Percentiles rank a stretch among this genome's conserved stretches.
Conservation (phyloP, 2,329 filamentous ascomycete species). For the Colletotrichum liriopes region DNA sequence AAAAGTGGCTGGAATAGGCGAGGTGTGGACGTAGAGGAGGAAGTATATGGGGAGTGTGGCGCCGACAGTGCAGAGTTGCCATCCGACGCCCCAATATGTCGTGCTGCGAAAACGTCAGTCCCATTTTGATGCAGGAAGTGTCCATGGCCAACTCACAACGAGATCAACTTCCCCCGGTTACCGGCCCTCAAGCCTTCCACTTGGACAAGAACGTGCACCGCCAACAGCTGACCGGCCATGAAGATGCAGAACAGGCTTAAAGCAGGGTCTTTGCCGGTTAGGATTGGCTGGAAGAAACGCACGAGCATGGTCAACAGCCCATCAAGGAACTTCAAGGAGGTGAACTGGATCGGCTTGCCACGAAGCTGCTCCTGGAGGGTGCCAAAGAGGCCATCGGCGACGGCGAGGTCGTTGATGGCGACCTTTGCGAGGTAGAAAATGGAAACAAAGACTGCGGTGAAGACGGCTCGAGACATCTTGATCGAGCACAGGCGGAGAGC, state of each 20-base stretch:
- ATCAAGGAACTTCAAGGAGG: slow-evolving; percentile 44
- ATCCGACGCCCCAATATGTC: slow-evolving; percentile 45
- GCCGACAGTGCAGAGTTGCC: slow-evolving; percentile 46
- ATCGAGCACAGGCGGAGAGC: too few relatives aligned
- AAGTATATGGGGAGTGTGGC: slow-evolving; percentile 46
- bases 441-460: slow-evolving; percentile 14
- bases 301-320: slow-evolving; percentile 42
- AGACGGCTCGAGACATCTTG: slow-evolving; percentile 23
- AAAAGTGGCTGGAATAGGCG: slow-evolving; percentile 38
- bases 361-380: background rate
- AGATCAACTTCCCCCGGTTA: slow-evolving; percentile 44
- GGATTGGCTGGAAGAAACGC: slow-evolving; percentile 43
- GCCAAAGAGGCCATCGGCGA: slow-evolving; percentile 23
- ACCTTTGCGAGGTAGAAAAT: slow-evolving; percentile 35
- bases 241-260: slow-evolving; percentile 45
- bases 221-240: slow-evolving; percentile 44
- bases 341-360: slow-evolving; percentile 39
- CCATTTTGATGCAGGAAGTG: background rate
- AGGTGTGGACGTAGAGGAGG: slow-evolving; percentile 45
- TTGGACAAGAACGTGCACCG: slow-evolving; percentile 44
- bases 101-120: slow-evolving; percentile 34
- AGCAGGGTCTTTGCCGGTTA: slow-evolving; percentile 35
- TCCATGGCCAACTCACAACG: slow-evolving; percentile 38
- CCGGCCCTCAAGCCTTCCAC: slow-evolving; percentile 44
- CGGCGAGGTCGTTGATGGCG: slow-evolving; percentile 29